Percentiles rank a stretch among this genome's conserved stretches.
These are phyloP conservation scores for Vitis riparia DNA, from an alignment of 164 flowering plant species.

Conservation along the genomic window DNA sequence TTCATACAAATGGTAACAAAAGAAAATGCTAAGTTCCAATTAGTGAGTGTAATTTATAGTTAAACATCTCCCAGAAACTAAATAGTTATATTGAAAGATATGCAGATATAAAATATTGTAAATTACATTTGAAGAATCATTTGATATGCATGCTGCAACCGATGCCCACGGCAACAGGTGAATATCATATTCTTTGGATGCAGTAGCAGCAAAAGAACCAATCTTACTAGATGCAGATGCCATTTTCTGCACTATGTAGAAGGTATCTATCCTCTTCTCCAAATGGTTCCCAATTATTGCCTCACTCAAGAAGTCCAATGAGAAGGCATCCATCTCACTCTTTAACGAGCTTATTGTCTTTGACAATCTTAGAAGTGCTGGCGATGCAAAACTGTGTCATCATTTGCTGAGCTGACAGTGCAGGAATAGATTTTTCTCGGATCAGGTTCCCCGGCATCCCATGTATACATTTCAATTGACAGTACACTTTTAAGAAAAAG, in stretches of 20 bases:
- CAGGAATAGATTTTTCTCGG: slow-evolving; percentile 82
- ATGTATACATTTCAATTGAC: slow-evolving; percentile 71
- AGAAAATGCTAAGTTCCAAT: no score
- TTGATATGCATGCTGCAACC: slow-evolving; percentile 87
- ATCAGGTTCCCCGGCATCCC: slow-evolving; percentile 60
- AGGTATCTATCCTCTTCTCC: slow-evolving; percentile 48
- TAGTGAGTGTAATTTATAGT: no score
- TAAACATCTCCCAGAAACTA: no score
- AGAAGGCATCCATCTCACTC: slow-evolving; percentile 57
- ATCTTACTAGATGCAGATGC: slow-evolving; percentile 77
- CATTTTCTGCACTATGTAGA: slow-evolving; percentile 82
- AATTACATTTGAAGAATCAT: slow-evolving; percentile 49
- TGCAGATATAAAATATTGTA: slow-evolving; percentile 4
- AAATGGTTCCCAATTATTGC: slow-evolving; percentile 32
- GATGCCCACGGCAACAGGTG: slow-evolving; percentile 96
- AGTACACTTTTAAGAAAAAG: slow-evolving; percentile 82
- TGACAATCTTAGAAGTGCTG: slow-evolving; percentile 65
- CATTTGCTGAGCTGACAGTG: slow-evolving; percentile 48
- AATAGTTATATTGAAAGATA: not conserved
- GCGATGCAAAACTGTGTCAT: slow-evolving; percentile 68
- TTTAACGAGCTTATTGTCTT: slow-evolving; percentile 30
- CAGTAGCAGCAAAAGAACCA: slow-evolving; percentile 72
- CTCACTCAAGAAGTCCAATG: slow-evolving; percentile 68
- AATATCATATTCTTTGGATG: slow-evolving; percentile 85
- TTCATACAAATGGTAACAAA: no score